Base-by-base conservation (phyloP, 495 filamentous ascomycete species). In the Penicillium steckii region DNA sequence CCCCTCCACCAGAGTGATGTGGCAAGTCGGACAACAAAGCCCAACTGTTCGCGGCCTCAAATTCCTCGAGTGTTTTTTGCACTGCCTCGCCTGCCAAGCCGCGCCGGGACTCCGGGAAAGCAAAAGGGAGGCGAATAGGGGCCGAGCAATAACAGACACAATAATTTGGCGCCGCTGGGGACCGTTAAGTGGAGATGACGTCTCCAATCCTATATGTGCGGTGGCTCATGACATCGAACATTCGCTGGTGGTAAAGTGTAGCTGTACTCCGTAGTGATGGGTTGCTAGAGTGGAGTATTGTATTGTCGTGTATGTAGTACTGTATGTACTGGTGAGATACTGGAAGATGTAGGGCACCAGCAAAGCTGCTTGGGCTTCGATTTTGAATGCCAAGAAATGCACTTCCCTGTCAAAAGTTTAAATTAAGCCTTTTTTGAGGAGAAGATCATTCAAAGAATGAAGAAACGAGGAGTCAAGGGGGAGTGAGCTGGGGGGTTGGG, bases 1-100 rank as follows among this genome's bases (percentile, higher is more conserved):
- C 33, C 33, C 26, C 26, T 27, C 33, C 33, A 8, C 3, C 33
- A 17, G n/a, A n/a, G 15, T 37, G 33, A 18, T 1, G 33, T 37
- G 33, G 33, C 33, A 37, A 37, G 18, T n/a, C 33, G 8, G 15
- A 5, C 3, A 6, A 18, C 3, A 17, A 37, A 0, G 33, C 15
- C 10, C 7, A n/a, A 5, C 15, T 10, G 3, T 37, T 27, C 26
- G 33, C 33, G 33, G 33, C 33, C 18, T 37, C 15, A 15, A 37
- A 37, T 37, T 37, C 33, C 33, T 19, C 26, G 10, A 5, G n/a
- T n/a, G n/a, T n/a, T 37, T 13, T 37, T 46, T 60, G 57, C 57
- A 60, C 57, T 60, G 57, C 57, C 57, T 60, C 57, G 38, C 33
- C 17, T 55, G 57, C 57, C 57, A 60, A 60, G 57, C 32, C 46